A percentile compares a stretch with the other conserved stretches of the same genome.
phyloP scores from a whole-genome alignment of 768 basidiomycete genomes.

The Hydnomerulius pinastri region DNA sequence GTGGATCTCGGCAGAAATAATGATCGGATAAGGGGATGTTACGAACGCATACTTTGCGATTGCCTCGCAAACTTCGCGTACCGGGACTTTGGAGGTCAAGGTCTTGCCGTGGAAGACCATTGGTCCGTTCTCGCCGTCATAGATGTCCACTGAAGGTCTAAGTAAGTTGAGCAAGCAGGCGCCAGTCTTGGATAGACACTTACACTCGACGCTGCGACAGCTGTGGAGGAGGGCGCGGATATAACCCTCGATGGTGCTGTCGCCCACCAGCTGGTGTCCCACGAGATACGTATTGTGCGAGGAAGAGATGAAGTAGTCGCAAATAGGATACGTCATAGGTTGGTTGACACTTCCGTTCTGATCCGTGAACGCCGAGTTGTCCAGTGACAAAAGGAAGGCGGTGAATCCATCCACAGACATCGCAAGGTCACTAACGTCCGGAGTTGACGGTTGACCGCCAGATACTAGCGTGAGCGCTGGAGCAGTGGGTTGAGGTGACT shows the following conservation, averaged over 20 bases:
- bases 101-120: slow-evolving; percentile 90
- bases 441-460: background rate
- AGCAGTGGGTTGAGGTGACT: background rate
- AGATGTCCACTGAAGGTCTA: slow-evolving; percentile 74
- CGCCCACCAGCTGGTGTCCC: slow-evolving; percentile 84
- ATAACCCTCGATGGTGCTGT: slow-evolving; percentile 90
- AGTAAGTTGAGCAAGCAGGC: background rate
- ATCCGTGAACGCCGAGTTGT: slow-evolving; percentile 65
- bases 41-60: slow-evolving; percentile 90
- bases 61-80: slow-evolving; percentile 80
- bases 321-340: slow-evolving; percentile 87
- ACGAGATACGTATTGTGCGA: slow-evolving; percentile 94
- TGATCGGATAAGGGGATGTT: slow-evolving; percentile 86
- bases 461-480: background rate
- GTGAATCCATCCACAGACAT: slow-evolving; percentile 68
- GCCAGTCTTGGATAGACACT: slow-evolving; percentile 33
- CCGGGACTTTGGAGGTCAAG: slow-evolving; percentile 78
- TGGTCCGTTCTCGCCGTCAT: slow-evolving; percentile 84
- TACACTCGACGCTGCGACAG: slow-evolving; percentile 93
- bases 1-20: slow-evolving; percentile 93
- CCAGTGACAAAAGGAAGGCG: slow-evolving; percentile 76
- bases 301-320: slow-evolving; percentile 86
- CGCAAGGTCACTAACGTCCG: slow-evolving; percentile 12
- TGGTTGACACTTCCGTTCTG: slow-evolving; percentile 60
- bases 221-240: slow-evolving; percentile 87